Evolutionary conservation across 805 yeast genomes (phyloP).

Genomic region (Suhomyces sp.): DNA sequence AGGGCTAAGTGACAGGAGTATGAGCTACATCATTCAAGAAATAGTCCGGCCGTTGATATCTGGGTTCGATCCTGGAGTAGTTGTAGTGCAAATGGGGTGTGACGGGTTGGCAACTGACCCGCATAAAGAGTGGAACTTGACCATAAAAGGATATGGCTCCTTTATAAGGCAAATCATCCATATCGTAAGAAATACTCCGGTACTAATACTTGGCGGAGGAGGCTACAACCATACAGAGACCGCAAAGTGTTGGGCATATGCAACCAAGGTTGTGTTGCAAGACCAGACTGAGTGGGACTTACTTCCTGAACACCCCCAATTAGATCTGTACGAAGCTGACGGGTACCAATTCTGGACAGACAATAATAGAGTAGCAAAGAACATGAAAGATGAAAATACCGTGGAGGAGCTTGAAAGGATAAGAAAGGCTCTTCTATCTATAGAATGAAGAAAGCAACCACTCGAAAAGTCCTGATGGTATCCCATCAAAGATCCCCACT

Average conservation of each 20-base stretch:
- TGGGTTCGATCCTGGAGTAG: constrained; percentile 44
- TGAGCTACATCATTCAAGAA: constrained; percentile 35
- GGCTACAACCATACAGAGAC: constrained; percentile 65
- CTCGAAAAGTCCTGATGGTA: no score
- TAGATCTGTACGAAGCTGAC: constrained; percentile 43
- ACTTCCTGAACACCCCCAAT: constrained; percentile 49
- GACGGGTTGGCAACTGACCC: constrained; percentile 72
- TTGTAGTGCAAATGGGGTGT: constrained; percentile 69
- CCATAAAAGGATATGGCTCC: constrained; percentile 47
- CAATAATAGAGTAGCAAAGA: constrained; percentile 19
- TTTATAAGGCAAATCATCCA: constrained; percentile 28
- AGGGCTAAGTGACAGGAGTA: constrained; percentile 51
- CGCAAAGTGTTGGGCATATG: constrained; percentile 57
- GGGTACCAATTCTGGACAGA: constrained; percentile 50
- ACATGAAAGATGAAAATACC: constrained; percentile 31
- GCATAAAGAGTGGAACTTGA: constrained; percentile 66
- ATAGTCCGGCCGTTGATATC: constrained; percentile 43
- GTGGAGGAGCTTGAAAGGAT: constrained; percentile 24
- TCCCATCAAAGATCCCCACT: no score
- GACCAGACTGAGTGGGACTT: constrained; percentile 35
- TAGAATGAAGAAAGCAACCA: no score
- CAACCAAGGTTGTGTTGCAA: constrained; percentile 28
- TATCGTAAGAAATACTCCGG: constrained; percentile 27
- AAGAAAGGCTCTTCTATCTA: background rate
- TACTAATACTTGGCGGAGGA: constrained; percentile 68